phyloP scores from a whole-genome alignment of 352 stramenopile species.

The Phytophthora palmivora region DNA sequence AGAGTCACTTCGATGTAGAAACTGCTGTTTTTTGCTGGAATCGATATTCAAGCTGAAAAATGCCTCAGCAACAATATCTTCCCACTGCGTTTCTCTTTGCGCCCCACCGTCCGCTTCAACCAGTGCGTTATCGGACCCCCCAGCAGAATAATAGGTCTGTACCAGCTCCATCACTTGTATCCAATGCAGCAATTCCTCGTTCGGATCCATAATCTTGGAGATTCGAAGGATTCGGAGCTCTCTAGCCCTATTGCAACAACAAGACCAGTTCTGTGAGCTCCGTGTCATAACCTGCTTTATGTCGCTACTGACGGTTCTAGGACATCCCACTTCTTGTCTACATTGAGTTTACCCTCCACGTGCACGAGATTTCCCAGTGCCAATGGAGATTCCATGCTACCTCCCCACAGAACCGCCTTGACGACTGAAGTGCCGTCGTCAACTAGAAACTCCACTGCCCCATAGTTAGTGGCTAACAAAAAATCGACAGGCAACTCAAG shows the following conservation, averaged over 20 bases:
- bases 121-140: background rate
- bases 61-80: slow-evolving; percentile 40
- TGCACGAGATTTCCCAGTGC: slow-evolving; percentile 75
- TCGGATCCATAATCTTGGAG: slow-evolving; percentile 59
- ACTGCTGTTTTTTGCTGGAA: slow-evolving; percentile 31
- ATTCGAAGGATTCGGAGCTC: slow-evolving; percentile 71
- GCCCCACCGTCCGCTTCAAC: background rate
- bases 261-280: background rate
- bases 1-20: slow-evolving; percentile 26
- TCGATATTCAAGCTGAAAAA: slow-evolving; percentile 58
- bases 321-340: slow-evolving; percentile 52
- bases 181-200: slow-evolving; percentile 85
- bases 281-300: background rate
- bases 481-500: background rate
- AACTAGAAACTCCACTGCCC: slow-evolving; percentile 70
- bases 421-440: slow-evolving; percentile 79
- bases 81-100: slow-evolving; percentile 36
- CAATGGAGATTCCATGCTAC: slow-evolving; percentile 6
- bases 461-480: background rate
- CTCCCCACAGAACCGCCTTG: slow-evolving; percentile 61
- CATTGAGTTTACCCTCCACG: slow-evolving; percentile 78
- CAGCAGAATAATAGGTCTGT: slow-evolving; percentile 45
- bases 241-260: slow-evolving; percentile 29
- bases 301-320: slow-evolving; percentile 26
- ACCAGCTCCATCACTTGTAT: slow-evolving; percentile 57